Percentiles rank a stretch among this genome's conserved stretches.
Evolutionary conservation across 169 alveolate genomes (phyloP).

Genomic region (Plasmodium reichenowi): DNA sequence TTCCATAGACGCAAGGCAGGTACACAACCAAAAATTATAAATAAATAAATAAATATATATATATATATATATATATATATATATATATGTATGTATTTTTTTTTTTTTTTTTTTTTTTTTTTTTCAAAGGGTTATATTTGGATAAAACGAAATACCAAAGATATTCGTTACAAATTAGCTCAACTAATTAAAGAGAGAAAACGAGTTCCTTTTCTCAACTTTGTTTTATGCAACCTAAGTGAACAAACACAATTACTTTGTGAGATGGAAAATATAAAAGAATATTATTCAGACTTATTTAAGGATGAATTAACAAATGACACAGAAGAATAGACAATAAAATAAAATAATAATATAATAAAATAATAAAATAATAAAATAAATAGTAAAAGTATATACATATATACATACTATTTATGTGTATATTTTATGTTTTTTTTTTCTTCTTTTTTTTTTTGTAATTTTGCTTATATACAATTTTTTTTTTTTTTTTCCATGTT

Average conservation of each 20-base stretch:
- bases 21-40: not conserved
- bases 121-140: slow-evolving; percentile 58
- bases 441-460: not conserved
- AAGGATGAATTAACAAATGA: slow-evolving; percentile 52
- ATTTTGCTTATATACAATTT: not conserved
- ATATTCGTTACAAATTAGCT: slow-evolving; percentile 64
- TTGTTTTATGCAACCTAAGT: slow-evolving; percentile 61
- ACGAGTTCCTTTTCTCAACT: slow-evolving; percentile 65
- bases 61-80: slow-evolving; percentile 7
- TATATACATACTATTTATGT: slow-evolving; percentile 2
- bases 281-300: slow-evolving; percentile 63
- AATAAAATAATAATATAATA: not conserved
- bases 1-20: slow-evolving; percentile 73
- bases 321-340: not conserved
- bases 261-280: slow-evolving; percentile 71
- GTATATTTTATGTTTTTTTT: not conserved
- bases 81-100: not conserved
- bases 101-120: slow-evolving; percentile 7
- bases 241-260: slow-evolving; percentile 72
- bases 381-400: not conserved
- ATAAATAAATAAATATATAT: slow-evolving; percentile 1
- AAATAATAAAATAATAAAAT: not conserved
- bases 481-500: not conserved
- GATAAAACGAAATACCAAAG: slow-evolving; percentile 62
- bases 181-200: slow-evolving; percentile 65